Percentiles rank a stretch among this genome's conserved stretches.
Evolutionary conservation across 768 basidiomycete species (phyloP).

Genomic region (Boletus patriciae): DNA sequence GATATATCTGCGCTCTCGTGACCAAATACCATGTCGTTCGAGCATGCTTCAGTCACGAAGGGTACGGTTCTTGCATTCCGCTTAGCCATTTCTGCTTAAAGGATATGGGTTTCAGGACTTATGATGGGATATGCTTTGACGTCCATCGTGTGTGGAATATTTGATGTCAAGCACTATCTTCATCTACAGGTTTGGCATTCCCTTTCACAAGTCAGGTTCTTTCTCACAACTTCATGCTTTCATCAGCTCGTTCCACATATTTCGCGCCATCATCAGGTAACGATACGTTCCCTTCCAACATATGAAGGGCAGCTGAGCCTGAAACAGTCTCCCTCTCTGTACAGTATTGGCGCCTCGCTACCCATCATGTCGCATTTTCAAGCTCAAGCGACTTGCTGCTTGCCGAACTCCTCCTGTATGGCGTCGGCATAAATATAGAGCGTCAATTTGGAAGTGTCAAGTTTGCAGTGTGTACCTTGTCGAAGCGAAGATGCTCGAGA

Average conservation of each 20-base stretch:
- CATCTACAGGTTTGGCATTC: slow-evolving; percentile 66
- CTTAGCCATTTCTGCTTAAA: slow-evolving; percentile 4
- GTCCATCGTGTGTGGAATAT: slow-evolving; percentile 73
- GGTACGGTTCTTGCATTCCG: slow-evolving; percentile 43
- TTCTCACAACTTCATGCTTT: slow-evolving; percentile 9
- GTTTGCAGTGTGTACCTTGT: slow-evolving; percentile 64
- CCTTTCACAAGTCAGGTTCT: not conserved
- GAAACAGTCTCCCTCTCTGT: slow-evolving; percentile 27
- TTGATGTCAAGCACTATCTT: slow-evolving; percentile 87
- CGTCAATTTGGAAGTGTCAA: slow-evolving; percentile 86
- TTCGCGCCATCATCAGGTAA: slow-evolving; percentile 85
- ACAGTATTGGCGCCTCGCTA: slow-evolving; percentile 83
- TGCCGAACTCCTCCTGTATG: slow-evolving; percentile 71
- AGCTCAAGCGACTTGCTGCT: slow-evolving; percentile 87
- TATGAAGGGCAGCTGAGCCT: slow-evolving; percentile 30
- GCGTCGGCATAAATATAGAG: slow-evolving; percentile 69
- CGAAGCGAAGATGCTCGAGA: not conserved
- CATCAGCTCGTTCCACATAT: slow-evolving; percentile 80
- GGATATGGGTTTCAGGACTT: slow-evolving; percentile 49
- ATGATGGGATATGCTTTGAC: slow-evolving; percentile 71
- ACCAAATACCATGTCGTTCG: slow-evolving; percentile 62
- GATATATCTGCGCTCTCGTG: not conserved
- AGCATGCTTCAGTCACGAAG: slow-evolving; percentile 83
- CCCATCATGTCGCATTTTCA: slow-evolving; percentile 73
- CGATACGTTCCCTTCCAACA: slow-evolving; percentile 1